phyloP scores from a whole-genome alignment of 129 eudicot genomes.

The Oenanthe sinensis region DNA sequence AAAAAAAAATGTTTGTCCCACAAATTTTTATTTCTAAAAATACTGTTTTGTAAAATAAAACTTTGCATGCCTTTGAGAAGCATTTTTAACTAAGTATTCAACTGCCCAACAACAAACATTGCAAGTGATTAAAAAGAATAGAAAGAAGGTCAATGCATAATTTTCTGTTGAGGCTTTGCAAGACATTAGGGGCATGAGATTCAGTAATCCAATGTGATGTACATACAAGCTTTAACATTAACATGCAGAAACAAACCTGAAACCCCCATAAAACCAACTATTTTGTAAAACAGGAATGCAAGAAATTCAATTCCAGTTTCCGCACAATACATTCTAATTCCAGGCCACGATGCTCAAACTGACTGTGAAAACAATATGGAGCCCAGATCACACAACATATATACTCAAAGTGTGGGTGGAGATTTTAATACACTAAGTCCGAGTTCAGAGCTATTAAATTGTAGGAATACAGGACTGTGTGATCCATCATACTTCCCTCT shows the following conservation, averaged over 20 bases:
- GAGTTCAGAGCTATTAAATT: neutral
- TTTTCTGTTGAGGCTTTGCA: neutral
- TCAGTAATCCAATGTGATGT: neutral
- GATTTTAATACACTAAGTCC: neutral
- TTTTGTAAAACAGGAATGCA: neutral
- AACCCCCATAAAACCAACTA: neutral
- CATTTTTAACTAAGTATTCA: neutral
- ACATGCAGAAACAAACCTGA: neutral
- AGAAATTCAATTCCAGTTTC: neutral
- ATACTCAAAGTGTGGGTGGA: neutral
- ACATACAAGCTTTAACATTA: neutral
- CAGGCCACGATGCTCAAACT: neutral
- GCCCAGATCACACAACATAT: neutral
- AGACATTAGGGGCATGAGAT: neutral
- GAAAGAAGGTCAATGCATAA: neutral
- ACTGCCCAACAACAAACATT: neutral
- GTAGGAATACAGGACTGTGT: slow-evolving; percentile 31
- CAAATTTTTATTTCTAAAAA: neutral
- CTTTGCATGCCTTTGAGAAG: neutral
- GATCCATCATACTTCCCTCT: slow-evolving; percentile 97
- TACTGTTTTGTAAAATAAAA: neutral
- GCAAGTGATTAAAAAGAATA: neutral
- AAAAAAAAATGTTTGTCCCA: too few species aligned
- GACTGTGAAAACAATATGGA: neutral
- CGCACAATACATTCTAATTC: neutral